Evolutionary conservation across 2,329 filamentous ascomycete genomes (phyloP).

Genomic region (Lachnellula arida): DNA sequence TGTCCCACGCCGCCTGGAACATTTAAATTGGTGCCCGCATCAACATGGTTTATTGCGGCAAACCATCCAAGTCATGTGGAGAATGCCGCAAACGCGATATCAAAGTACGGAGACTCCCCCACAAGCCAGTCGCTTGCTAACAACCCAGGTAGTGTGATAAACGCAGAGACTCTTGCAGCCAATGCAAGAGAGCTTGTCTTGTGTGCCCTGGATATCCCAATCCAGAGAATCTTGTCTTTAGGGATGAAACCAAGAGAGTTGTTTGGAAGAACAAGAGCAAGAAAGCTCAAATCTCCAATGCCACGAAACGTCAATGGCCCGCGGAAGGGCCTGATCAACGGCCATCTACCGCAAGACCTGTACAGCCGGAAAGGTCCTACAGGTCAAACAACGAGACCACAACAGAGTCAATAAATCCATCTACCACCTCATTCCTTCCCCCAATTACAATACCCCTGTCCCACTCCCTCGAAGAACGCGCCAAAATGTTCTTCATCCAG

Average conservation of each 20-base stretch:
- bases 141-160: not conserved
- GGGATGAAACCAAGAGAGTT: not conserved
- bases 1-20: too few species aligned
- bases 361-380: too few species aligned
- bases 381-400: too few species aligned
- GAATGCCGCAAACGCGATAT: not conserved
- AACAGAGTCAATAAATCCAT: too few species aligned
- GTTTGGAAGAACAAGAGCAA: not conserved
- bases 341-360: too few species aligned
- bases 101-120: not conserved
- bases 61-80: not conserved
- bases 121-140: not conserved
- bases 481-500: not conserved
- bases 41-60: not conserved
- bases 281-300: too few species aligned
- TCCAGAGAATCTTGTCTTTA: not conserved
- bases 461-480: not conserved
- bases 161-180: not conserved
- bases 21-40: too few species aligned
- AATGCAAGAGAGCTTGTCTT: constrained; percentile 1
- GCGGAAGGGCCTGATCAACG: too few species aligned
- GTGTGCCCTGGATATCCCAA: constrained; percentile 1
- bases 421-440: not conserved
- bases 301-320: too few species aligned
- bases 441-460: not conserved